Base-by-base conservation (phyloP, 2,329 filamentous ascomycete genomes). In the Talaromyces atroroseus region DNA sequence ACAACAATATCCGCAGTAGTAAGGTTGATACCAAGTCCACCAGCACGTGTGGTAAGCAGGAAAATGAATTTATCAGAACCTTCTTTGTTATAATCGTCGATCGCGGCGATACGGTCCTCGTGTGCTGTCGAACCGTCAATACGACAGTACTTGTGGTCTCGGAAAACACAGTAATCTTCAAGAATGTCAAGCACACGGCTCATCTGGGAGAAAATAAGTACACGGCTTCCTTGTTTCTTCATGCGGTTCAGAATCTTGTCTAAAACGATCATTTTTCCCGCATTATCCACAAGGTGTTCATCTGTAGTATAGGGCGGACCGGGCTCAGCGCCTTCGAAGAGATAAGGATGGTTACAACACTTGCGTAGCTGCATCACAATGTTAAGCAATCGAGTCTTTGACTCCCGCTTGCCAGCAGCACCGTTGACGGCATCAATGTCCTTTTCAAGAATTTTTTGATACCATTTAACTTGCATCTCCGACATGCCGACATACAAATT, bases 141-240 rank as follows among this genome's bases (percentile, higher is more conserved):
- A 67, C 94, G 89, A 74, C 92, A 97, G 76, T 99, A 99, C 61
- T 95, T 88, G 76, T 89, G 96, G 32, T 90, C 87, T 57, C 92
- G 84, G 80, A 99, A 96, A 46, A 97, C 91, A 62, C 92, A 97
- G 74, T 99, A 99, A 71, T 99, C 94, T 70, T 99, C 94, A 16
- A 99, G 81, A 53, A 99, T 99, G 68, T 99, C 94, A 44, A 99
- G 78, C 40, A 96, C 81, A 82, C 94, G 90, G 67, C 92, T 96
- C 94, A 99, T 99, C 69, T 99, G 94, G 0, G 94, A 99, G 77
- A 99, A 99, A 65, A 99, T 97, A 56, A 99, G 82, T n/a, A 99
- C 91, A 62, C 94, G 84, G 68, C 92, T 97, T 44, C 91, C 94
- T 69, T 96, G 88, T 48, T 82, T 83, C 72, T 92, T 82, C 77